A percentile compares a stretch with the other conserved stretches of the same genome.
Evolutionary conservation across 352 stramenopile genomes (phyloP).

Genomic region (Phytophthora palmivora): DNA sequence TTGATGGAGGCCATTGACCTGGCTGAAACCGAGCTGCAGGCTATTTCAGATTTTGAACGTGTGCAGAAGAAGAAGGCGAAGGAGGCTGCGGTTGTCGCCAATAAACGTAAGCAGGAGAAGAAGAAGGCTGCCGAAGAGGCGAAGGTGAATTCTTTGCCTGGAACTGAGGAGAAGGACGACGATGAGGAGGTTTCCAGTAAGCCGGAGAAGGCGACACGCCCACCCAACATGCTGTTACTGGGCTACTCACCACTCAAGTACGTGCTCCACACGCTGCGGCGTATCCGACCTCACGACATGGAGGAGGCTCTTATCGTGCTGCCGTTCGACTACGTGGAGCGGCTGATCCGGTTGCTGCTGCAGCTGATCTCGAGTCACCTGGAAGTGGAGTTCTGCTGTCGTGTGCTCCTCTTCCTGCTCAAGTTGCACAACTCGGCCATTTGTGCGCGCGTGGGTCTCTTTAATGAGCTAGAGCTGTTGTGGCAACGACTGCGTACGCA

Average conservation of each 20-base stretch:
- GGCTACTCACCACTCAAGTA: constrained; percentile 95
- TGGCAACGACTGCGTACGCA: constrained; percentile 79
- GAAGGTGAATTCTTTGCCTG: constrained; percentile 49
- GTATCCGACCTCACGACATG: constrained; percentile 95
- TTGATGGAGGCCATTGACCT: constrained; percentile 96
- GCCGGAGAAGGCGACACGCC: constrained; percentile 52
- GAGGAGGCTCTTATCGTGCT: constrained; percentile 98
- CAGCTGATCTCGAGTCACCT: constrained; percentile 88
- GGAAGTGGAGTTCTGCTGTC: constrained; percentile 94
- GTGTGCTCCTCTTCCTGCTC: constrained; percentile 77
- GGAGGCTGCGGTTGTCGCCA: constrained; percentile 63
- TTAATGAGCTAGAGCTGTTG: constrained; percentile 82
- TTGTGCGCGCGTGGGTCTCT: constrained; percentile 65
- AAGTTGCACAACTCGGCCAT: constrained; percentile 85
- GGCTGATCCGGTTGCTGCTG: constrained; percentile 93
- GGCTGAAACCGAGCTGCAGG: constrained; percentile 91
- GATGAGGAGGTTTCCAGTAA: constrained; percentile 46
- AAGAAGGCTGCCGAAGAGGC: constrained; percentile 44
- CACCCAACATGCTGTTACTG: constrained; percentile 94
- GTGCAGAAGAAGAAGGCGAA: constrained; percentile 71
- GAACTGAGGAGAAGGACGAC: constrained; percentile 29
- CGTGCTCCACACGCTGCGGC: constrained; percentile 93
- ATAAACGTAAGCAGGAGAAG: constrained; percentile 56
- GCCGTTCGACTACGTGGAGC: constrained; percentile 96
- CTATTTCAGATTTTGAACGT: constrained; percentile 76